Evolutionary conservation across 1,284 basidiomycete species (phyloP).

Genomic region (Apiotrichum sp.): DNA sequence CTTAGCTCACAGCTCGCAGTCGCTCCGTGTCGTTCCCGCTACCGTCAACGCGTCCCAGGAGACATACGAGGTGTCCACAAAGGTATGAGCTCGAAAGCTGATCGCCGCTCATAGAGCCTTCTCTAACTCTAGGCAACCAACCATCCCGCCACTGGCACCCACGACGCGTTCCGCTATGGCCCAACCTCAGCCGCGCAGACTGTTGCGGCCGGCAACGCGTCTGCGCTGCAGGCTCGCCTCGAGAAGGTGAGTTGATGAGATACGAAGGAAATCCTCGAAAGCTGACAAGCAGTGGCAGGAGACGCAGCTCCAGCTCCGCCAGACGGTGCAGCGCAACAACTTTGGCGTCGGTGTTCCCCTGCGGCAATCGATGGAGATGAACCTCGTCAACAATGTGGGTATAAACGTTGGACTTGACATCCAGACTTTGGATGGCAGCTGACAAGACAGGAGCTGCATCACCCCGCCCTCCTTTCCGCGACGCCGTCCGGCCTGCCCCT

Average conservation of each 20-base stretch:
- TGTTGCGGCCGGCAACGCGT: constrained; percentile 28
- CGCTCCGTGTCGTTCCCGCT: constrained; percentile 36
- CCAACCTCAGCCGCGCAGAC: constrained; percentile 34
- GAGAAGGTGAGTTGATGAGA: constrained; percentile 43
- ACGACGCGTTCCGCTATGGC: constrained; percentile 44
- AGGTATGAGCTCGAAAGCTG: too few relatives aligned
- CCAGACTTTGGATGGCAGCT: not conserved
- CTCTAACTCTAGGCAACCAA: constrained; percentile 30
- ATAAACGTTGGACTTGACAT: too few relatives aligned
- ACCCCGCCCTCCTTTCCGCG: constrained; percentile 35
- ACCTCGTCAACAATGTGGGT: constrained; percentile 70
- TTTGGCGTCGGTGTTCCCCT: constrained; percentile 85
- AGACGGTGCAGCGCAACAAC: constrained; percentile 76
- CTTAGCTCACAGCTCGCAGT: constrained; percentile 16
- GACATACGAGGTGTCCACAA: constrained; percentile 35
- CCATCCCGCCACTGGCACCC: constrained; percentile 39
- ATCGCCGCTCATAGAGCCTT: too few relatives aligned
- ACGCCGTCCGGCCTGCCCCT: constrained; percentile 37
- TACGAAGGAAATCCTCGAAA: not conserved
- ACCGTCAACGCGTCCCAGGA: constrained; percentile 33
- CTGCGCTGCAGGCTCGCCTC: constrained; percentile 41
- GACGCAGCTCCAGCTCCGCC: constrained; percentile 79
- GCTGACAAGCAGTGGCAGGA: constrained; percentile 69
- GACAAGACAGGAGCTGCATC: constrained; percentile 28
- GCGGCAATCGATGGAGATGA: constrained; percentile 86